These are phyloP conservation scores for Nitzschia putrida DNA, from an alignment of 108 stramenopile genomes.

Conservation along the genomic window DNA sequence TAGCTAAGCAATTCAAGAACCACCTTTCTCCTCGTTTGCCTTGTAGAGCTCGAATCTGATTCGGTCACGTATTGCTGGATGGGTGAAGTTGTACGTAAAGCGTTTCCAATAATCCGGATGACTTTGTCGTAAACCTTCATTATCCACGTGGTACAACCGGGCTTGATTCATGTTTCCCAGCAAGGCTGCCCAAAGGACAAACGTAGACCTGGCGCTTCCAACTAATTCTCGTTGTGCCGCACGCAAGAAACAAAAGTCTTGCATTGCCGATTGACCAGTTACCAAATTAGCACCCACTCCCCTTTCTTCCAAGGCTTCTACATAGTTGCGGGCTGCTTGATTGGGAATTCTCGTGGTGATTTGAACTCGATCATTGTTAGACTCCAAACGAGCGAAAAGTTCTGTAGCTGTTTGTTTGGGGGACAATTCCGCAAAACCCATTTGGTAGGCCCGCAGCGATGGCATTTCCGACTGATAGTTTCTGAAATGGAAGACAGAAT, in stretches of 20 bases:
- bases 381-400: slow-evolving; percentile 43
- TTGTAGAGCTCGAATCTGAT: slow-evolving; percentile 29
- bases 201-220: slow-evolving; percentile 51
- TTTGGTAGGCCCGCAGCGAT: slow-evolving; percentile 13
- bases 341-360: slow-evolving; percentile 10
- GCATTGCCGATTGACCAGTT: slow-evolving; percentile 30
- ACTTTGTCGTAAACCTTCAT: slow-evolving; percentile 5
- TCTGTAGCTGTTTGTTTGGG: slow-evolving; percentile 37
- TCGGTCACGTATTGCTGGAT: slow-evolving; percentile 20
- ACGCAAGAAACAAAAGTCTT: slow-evolving; percentile 73
- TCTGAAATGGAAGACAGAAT: slow-evolving; percentile 53
- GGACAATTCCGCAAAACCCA: slow-evolving; percentile 61
- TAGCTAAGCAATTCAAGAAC: too few relatives aligned
- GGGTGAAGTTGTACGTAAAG: slow-evolving; percentile 29
- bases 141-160: slow-evolving; percentile 41
- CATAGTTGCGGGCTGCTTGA: slow-evolving; percentile 24
- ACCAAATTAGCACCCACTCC: slow-evolving; percentile 50
- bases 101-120: slow-evolving; percentile 21
- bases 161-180: slow-evolving; percentile 46
- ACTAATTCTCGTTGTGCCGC: slow-evolving; percentile 48
- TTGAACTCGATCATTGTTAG: slow-evolving; percentile 40
- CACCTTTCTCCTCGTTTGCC: slow-evolving; percentile 11
- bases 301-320: slow-evolving; percentile 35
- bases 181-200: slow-evolving; percentile 44
- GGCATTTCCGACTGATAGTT: slow-evolving; percentile 64